Evolutionary conservation across 306 rosid genomes (phyloP).

Genomic region (Glycyrrhiza uralensis): DNA sequence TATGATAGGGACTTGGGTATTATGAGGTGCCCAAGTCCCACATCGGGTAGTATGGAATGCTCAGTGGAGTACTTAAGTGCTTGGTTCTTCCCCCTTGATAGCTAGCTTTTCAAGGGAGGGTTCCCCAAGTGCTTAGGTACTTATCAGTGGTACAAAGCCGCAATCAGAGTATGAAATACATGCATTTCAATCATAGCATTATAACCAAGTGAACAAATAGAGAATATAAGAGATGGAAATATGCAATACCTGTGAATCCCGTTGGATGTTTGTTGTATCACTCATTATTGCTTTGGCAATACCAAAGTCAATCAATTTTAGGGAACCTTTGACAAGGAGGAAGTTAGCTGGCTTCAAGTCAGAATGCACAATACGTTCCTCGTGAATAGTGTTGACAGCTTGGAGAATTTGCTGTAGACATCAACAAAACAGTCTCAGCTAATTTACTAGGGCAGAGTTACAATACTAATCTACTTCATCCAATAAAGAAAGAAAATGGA

Average conservation of each 20-base stretch:
- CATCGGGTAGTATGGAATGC: too few relatives aligned
- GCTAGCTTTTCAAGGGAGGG: too few relatives aligned
- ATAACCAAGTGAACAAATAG: not conserved
- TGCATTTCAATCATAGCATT: too few relatives aligned
- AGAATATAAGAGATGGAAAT: not conserved
- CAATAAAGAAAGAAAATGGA: not conserved
- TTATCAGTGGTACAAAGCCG: too few relatives aligned
- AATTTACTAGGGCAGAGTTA: not conserved
- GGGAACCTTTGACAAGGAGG: slow-evolving; percentile 90
- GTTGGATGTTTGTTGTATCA: slow-evolving; percentile 91
- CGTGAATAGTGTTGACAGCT: slow-evolving; percentile 91
- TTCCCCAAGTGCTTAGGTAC: too few relatives aligned
- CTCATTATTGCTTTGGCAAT: slow-evolving; percentile 97
- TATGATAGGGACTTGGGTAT: too few relatives aligned
- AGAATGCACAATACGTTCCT: slow-evolving; percentile 93
- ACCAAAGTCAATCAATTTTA: slow-evolving; percentile 93
- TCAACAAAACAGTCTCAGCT: slow-evolving; percentile 25
- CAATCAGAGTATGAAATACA: too few relatives aligned
- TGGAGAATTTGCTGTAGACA: slow-evolving; percentile 86
- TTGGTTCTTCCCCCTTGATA: too few relatives aligned
- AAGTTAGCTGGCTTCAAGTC: slow-evolving; percentile 98
- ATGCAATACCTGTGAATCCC: slow-evolving; percentile 81
- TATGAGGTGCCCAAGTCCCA: too few relatives aligned
- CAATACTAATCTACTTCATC: not conserved
- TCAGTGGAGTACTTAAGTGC: too few relatives aligned